phyloP scores from a whole-genome alignment of 805 yeast genomes.

The Saccharomycopsis olivae region DNA sequence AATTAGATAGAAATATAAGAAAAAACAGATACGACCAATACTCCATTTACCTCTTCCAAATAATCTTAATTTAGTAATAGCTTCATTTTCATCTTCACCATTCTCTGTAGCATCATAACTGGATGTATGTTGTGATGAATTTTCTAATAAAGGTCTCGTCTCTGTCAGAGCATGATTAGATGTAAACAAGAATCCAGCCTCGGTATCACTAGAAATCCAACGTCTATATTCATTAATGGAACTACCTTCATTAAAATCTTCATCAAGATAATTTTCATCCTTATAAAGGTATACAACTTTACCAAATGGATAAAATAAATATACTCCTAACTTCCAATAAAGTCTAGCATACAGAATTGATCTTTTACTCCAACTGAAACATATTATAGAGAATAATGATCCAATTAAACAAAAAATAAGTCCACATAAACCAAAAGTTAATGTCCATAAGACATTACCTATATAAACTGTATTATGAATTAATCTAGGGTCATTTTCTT shows the following conservation, averaged over 20 bases:
- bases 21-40: conserved; percentile 70
- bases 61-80: conserved; percentile 32
- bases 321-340: conserved; percentile 53
- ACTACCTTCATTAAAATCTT: conserved; percentile 85
- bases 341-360: conserved; percentile 54
- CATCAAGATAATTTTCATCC: conserved; percentile 72
- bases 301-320: conserved; percentile 80
- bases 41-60: conserved; percentile 95
- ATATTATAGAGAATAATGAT: conserved; percentile 36
- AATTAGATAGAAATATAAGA: conserved; percentile 53
- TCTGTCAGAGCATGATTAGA: not conserved
- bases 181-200: conserved; percentile 65
- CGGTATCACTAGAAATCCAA: conserved; percentile 72
- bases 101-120: conserved; percentile 2
- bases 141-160: conserved; percentile 4
- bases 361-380: conserved; percentile 34
- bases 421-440: conserved; percentile 59
- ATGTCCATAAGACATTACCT: conserved; percentile 65
- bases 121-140: conserved; percentile 4
- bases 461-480: conserved; percentile 48
- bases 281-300: conserved; percentile 68
- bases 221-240: conserved; percentile 72
- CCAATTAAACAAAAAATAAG: conserved; percentile 41
- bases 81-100: conserved; percentile 1
- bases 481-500: conserved; percentile 26